Evolutionary conservation across 345 rosid genomes (phyloP), one percentile per base, ranked within the genome.

Genomic region (Salix udensis): DNA sequence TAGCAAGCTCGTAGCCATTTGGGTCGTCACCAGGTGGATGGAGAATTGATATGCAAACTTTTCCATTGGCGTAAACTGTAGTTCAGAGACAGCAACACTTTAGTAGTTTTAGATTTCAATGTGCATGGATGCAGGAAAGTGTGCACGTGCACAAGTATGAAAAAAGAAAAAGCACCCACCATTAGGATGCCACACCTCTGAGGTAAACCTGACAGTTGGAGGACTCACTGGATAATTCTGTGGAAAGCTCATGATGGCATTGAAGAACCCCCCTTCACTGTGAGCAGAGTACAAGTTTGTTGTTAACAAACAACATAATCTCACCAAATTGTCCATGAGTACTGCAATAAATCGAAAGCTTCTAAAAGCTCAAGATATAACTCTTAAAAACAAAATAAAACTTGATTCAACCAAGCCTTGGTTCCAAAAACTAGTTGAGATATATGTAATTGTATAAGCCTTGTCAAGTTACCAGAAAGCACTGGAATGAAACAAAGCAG

Each of bases 11-110:
- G 71, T 96, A 95, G 68, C 99, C 99, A 58, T 88, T 92, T 58
- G 98, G 99, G 82, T 96, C 99, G 68, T 93, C 98, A 67, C 99
- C 99, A 6, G 99, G 99, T 65, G 99, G 99, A 82, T 96, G 98
- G 74, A 96, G 97, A 80, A 96, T 93, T 23, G 99, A 96, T 73
- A 96, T 96, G 86, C 99, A 96, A 78, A 96, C 99, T 62, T 90
- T 91, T 36, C 99, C 99, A 86, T 96, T 97, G 14, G 91, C 67
- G 78, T 96, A 96, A 62, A 93, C 99, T 96, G 83, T 75, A 80
- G 24, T 12, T 48, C 37, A 79, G 15, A 58, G 21, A 50, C 37
- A 81, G 62, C 52, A 15, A 48, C 66, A 46, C 69, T 44, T 62
- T 52, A 46, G 73, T 7, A 60, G 64, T 36, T 67, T 24, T 23